Evolutionary conservation across 2,329 filamentous ascomycete genomes (phyloP).

Genomic region (Plectosphaerella cucumerina): DNA sequence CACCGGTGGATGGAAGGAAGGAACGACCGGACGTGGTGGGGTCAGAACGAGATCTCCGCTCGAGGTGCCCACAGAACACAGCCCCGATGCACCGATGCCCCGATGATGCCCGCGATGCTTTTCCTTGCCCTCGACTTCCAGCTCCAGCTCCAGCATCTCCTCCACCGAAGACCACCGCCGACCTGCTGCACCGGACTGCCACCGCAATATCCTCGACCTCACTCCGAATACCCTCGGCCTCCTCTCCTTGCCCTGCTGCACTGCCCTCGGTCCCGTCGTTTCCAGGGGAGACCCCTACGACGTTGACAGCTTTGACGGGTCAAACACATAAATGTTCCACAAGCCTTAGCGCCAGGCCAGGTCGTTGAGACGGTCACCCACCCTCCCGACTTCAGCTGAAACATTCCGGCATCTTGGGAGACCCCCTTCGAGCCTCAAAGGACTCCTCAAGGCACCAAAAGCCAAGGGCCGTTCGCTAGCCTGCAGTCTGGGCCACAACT

Average conservation of each 20-base stretch:
- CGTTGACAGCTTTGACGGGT: slow-evolving; percentile 2
- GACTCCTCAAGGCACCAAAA: neutral
- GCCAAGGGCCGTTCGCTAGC: neutral
- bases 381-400: slow-evolving; percentile 4
- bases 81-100: neutral
- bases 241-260: neutral
- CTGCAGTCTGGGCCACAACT: slow-evolving; percentile 1
- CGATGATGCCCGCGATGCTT: too few relatives aligned
- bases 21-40: too few relatives aligned
- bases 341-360: neutral
- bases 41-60: neutral
- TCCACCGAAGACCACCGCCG: too few relatives aligned
- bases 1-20: too few relatives aligned
- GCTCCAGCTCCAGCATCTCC: too few relatives aligned
- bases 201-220: neutral
- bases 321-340: slow-evolving; percentile 4
- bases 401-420: slow-evolving; percentile 3
- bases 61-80: neutral
- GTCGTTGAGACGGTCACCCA: slow-evolving; percentile 1
- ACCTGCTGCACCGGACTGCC: too few relatives aligned
- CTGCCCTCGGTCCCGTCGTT: neutral
- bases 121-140: too few relatives aligned
- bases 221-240: neutral
- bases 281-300: neutral
- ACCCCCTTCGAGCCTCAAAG: neutral